Percentiles rank a stretch among this genome's conserved stretches.
These are phyloP conservation scores for Citeromyces siamensis DNA, from an alignment of 1,139 yeast genomes.

Conservation along the genomic window DNA sequence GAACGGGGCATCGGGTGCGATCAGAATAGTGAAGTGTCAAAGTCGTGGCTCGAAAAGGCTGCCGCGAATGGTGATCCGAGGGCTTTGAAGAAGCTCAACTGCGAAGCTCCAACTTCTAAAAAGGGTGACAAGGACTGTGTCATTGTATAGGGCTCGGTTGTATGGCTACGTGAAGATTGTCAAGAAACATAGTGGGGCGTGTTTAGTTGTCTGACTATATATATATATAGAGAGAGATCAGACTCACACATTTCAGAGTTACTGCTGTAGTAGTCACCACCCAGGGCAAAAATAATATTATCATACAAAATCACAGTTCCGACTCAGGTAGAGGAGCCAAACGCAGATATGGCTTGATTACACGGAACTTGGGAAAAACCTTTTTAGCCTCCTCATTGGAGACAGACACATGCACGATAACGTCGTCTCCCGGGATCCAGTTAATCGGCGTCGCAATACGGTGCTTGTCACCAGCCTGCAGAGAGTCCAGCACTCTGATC, in stretches of 20 bases:
- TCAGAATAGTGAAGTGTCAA: slow-evolving; percentile 41
- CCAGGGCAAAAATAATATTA: slow-evolving; percentile 1
- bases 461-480: slow-evolving; percentile 63
- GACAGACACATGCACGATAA: slow-evolving; percentile 66
- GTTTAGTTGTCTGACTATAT: too few species aligned
- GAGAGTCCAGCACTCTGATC: slow-evolving; percentile 67
- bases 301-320: not conserved
- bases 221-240: too few species aligned
- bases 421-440: slow-evolving; percentile 84
- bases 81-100: slow-evolving; percentile 4
- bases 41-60: slow-evolving; percentile 66
- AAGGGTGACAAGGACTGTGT: slow-evolving; percentile 4
- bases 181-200: too few species aligned
- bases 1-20: slow-evolving; percentile 86
- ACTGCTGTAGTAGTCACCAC: too few species aligned
- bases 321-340: slow-evolving; percentile 23
- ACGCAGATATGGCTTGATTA: slow-evolving; percentile 69
- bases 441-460: slow-evolving; percentile 75
- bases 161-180: too few species aligned
- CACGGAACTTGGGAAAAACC: slow-evolving; percentile 64
- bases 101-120: not conserved
- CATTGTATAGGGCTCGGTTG: too few species aligned
- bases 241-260: too few species aligned
- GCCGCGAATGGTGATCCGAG: slow-evolving; percentile 20
- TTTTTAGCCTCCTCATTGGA: slow-evolving; percentile 61